Conservation (phyloP, 257 asterid species). For the Linaria vulgaris region DNA sequence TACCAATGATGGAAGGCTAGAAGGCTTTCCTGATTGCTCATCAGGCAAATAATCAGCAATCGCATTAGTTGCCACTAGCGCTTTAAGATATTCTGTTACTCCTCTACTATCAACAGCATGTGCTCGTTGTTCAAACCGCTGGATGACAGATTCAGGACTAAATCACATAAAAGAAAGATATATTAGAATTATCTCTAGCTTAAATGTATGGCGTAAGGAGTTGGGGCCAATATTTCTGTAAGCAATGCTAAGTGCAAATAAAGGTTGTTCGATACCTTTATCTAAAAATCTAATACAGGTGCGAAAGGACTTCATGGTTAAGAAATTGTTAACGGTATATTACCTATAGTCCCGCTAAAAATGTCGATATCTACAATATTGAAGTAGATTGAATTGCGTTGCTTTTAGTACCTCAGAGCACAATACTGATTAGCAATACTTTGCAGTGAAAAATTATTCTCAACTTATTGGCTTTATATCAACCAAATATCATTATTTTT, state of each 20-base stretch:
- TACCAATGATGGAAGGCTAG: constrained; percentile 96
- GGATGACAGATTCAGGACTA: constrained; percentile 94
- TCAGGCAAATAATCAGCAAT: constrained; percentile 87
- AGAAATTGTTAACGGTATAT: not conserved
- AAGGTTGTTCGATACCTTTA: constrained; percentile 5
- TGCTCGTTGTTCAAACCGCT: constrained; percentile 86
- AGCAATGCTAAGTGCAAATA: not conserved
- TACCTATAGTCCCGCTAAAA: not conserved
- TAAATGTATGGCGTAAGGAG: not conserved
- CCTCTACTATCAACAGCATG: constrained; percentile 94
- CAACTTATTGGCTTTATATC: not conserved
- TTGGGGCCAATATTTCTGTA: not conserved
- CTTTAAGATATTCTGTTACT: constrained; percentile 85
- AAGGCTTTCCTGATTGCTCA: constrained; percentile 90
- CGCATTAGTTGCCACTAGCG: constrained; percentile 79
- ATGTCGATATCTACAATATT: not conserved
- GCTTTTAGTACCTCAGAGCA: not conserved
- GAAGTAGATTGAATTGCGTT: not conserved
- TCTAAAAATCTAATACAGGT: not conserved
- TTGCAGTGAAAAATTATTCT: no score
- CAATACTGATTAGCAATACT: not conserved
- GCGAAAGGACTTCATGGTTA: not conserved
- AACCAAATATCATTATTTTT: no score
- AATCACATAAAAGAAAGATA: constrained; percentile 24
- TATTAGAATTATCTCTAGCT: constrained; percentile 23